Base-by-base conservation (phyloP, 352 stramenopile species). In the Phytophthora brassicae region DNA sequence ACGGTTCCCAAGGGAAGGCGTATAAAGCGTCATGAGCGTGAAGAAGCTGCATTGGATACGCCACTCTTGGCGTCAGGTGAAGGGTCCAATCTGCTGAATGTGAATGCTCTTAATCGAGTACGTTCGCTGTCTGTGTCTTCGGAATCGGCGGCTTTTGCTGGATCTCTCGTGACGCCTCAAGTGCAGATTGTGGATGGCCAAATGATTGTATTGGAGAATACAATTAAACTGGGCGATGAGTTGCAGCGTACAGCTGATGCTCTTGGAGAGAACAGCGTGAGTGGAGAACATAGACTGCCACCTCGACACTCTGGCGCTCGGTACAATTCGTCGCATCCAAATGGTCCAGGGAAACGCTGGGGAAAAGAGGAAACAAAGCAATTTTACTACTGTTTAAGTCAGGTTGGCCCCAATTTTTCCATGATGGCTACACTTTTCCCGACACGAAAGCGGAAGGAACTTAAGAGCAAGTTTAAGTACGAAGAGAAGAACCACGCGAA, bases 381-480 rank as follows among this genome's bases (percentile, higher is more conserved):
- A 52, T 95, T 95, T 53, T 95, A 92, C 60, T 95, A 95, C 58
- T 91, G 82, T 31, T 59, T 95, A 14, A 95, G 84, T 48, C 86
- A 95, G 59, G 81, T 93, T 4, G 86, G 86, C 11, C 76, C 81
- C 2, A 91, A 93, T 70, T 95, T 95, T 41, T 92, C 84, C 6
- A 89, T 95, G 73, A 93, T 95, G 84, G 82, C 82, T 41, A 91
- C 86, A 19, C 61, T 95, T 6, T 95, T 95, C 54, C 84, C 86
- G 19, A 84, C 75, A n/a, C 73, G 86, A 17, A 91, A 88, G 62
- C 86, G 84, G 16, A 85, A 87, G 60, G 86, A 95, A 45, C 70
- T 95, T 16, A 95, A 95, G 70, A 84, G 77, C 64, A 95, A 95
- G 52, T 95, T 95, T 63, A 95, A 95, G 56, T 89, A 81, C 33